A percentile compares a stretch with the other conserved stretches of the same genome.
phyloP scores from a whole-genome alignment of 2,329 filamentous ascomycete species.

The Fusarium torreyae region DNA sequence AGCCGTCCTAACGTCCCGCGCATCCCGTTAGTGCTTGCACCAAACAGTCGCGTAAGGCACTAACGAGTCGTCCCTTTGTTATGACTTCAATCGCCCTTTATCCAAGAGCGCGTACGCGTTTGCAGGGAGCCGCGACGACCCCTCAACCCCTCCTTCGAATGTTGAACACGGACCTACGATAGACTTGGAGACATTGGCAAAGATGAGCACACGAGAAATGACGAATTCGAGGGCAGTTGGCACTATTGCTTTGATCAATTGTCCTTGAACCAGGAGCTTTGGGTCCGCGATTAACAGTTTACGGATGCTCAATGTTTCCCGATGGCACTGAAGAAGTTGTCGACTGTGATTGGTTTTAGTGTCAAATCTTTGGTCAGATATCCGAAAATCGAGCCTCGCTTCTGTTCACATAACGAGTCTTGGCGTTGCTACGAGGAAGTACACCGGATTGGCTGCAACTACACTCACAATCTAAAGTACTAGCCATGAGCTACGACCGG shows the following conservation, averaged over 20 bases:
- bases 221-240: conserved; percentile 30
- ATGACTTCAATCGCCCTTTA: conserved; percentile 36
- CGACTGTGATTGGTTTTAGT: neutral
- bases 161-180: conserved; percentile 1
- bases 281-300: neutral
- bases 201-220: conserved; percentile 35
- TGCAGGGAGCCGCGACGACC: conserved; percentile 26
- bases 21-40: conserved; percentile 29
- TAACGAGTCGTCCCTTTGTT: conserved; percentile 43
- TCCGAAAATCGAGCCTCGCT: neutral
- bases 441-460: neutral
- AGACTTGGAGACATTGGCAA: conserved; percentile 34
- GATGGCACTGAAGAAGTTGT: neutral
- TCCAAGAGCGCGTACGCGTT: conserved; percentile 27
- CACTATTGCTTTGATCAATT: conserved; percentile 24
- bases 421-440: too few species aligned
- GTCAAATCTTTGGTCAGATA: neutral
- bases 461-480: neutral
- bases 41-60: conserved; percentile 8
- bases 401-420: neutral
- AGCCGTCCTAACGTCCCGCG: conserved; percentile 27
- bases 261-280: conserved; percentile 1
- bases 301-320: neutral
- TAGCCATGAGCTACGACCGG: neutral
- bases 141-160: conserved; percentile 25